Percentiles rank a stretch among this genome's conserved stretches.
phyloP scores from a whole-genome alignment of 2,329 filamentous ascomycete species.

The Alternaria hordeiaustralica region DNA sequence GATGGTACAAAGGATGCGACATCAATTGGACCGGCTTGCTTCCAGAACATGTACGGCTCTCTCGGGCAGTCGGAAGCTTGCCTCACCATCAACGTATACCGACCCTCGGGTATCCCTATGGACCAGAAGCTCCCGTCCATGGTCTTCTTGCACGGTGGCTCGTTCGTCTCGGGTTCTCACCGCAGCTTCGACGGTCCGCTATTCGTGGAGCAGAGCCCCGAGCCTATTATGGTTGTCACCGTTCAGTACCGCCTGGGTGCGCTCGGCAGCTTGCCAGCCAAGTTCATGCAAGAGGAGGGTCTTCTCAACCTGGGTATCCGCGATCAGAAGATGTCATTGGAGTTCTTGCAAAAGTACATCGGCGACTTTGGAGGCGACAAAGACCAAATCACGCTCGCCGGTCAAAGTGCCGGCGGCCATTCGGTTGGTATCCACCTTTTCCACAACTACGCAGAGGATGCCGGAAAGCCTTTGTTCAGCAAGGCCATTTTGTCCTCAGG shows the following conservation, averaged over 20 bases:
- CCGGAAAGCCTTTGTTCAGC: conserved; percentile 40
- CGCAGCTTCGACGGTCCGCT: conserved; percentile 43
- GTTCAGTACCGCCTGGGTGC: conserved; percentile 45
- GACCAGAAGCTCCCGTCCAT: conserved; percentile 40
- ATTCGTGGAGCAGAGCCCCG: conserved; percentile 40
- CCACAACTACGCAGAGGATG: conserved; percentile 44
- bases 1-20: conserved; percentile 50
- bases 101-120: conserved; percentile 34
- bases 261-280: conserved; percentile 42
- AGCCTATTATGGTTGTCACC: conserved; percentile 45
- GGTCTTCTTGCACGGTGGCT: conserved; percentile 41
- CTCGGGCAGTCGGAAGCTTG: conserved; percentile 42
- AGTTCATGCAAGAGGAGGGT: conserved; percentile 42
- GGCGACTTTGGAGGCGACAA: conserved; percentile 49
- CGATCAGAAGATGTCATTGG: conserved; percentile 40
- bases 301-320: conserved; percentile 43
- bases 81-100: conserved; percentile 42
- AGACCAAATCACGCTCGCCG: conserved; percentile 49
- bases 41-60: conserved; percentile 50
- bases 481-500: conserved; percentile 45
- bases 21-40: conserved; percentile 52
- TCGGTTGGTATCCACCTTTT: conserved; percentile 46
- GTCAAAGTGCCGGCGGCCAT: conserved; percentile 50
- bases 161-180: conserved; percentile 39
- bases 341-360: conserved; percentile 52